These are phyloP conservation scores for Pleurotus citrinopileatus DNA, from an alignment of 768 basidiomycete genomes.

Conservation along the genomic window DNA sequence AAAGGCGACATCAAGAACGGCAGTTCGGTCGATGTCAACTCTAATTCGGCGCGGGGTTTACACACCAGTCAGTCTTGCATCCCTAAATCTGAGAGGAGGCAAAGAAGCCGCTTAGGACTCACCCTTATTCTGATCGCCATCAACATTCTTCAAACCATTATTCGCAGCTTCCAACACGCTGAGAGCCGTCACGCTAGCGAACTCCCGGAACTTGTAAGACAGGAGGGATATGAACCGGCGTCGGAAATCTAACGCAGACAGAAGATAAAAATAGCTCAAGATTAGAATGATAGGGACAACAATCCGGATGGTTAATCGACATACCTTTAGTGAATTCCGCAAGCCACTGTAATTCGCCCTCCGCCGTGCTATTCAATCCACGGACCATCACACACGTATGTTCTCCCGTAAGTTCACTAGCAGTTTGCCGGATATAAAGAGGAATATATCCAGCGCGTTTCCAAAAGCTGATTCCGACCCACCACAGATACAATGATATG, in stretches of 20 bases:
- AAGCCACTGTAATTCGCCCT: slow-evolving; percentile 75
- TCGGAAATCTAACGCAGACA: slow-evolving; percentile 77
- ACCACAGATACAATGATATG: no score
- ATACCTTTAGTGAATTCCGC: slow-evolving; percentile 83
- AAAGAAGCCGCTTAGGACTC: neutral
- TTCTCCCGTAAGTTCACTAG: slow-evolving; percentile 95
- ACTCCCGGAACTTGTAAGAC: slow-evolving; percentile 94
- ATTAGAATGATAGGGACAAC: neutral
- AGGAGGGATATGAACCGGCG: slow-evolving; percentile 84
- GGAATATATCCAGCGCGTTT: slow-evolving; percentile 91
- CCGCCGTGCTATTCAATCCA: slow-evolving; percentile 67
- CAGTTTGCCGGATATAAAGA: slow-evolving; percentile 89
- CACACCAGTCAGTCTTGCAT: neutral
- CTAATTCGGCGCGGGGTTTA: slow-evolving; percentile 19
- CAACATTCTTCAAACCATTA: slow-evolving; percentile 48
- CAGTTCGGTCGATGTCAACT: slow-evolving; percentile 38
- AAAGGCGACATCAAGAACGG: slow-evolving; percentile 78
- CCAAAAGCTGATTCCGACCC: slow-evolving; percentile 70
- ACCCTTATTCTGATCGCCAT: slow-evolving; percentile 37
- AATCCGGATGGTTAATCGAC: no score
- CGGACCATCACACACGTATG: slow-evolving; percentile 95
- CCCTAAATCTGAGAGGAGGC: neutral
- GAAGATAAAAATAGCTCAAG: neutral
- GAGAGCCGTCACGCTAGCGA: slow-evolving; percentile 81
- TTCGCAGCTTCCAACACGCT: slow-evolving; percentile 88